phyloP scores from a whole-genome alignment of 2,329 filamentous ascomycete species.

The Alternaria alternata region DNA sequence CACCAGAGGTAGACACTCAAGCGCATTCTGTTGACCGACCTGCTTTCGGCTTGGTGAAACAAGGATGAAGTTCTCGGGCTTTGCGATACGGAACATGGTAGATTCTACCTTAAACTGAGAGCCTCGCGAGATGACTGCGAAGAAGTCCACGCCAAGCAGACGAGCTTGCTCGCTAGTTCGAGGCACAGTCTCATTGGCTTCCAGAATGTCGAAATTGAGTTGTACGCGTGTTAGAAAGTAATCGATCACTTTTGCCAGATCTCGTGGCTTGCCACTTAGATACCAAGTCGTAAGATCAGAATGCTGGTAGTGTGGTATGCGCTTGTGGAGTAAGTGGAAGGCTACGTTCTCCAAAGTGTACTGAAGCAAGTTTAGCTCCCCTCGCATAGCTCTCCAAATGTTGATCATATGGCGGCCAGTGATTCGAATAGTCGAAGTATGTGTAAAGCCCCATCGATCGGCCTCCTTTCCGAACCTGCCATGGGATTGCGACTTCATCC shows the following conservation, averaged over 20 bases:
- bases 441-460: conserved; percentile 93
- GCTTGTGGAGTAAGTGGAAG: conserved; percentile 86
- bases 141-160: conserved; percentile 93
- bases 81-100: conserved; percentile 97
- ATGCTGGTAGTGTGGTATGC: conserved; percentile 88
- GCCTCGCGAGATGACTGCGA: conserved; percentile 91
- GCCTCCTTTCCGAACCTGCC: conserved; percentile 85
- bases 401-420: conserved; percentile 97
- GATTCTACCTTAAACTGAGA: conserved; percentile 99
- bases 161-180: conserved; percentile 94
- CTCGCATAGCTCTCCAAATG: conserved; percentile 93
- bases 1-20: conserved; percentile 92
- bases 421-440: conserved; percentile 89
- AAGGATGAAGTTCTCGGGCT: conserved; percentile 92
- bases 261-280: conserved; percentile 69
- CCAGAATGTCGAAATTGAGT: conserved; percentile 88
- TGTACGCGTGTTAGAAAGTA: conserved; percentile 80
- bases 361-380: conserved; percentile 89
- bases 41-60: conserved; percentile 91
- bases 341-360: conserved; percentile 97
- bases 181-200: conserved; percentile 85
- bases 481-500: conserved; percentile 84
- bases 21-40: conserved; percentile 90
- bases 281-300: conserved; percentile 85
- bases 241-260: conserved; percentile 76